phyloP scores from a whole-genome alignment of 2,329 filamentous ascomycete genomes.

The Canariomyces notabilis region DNA sequence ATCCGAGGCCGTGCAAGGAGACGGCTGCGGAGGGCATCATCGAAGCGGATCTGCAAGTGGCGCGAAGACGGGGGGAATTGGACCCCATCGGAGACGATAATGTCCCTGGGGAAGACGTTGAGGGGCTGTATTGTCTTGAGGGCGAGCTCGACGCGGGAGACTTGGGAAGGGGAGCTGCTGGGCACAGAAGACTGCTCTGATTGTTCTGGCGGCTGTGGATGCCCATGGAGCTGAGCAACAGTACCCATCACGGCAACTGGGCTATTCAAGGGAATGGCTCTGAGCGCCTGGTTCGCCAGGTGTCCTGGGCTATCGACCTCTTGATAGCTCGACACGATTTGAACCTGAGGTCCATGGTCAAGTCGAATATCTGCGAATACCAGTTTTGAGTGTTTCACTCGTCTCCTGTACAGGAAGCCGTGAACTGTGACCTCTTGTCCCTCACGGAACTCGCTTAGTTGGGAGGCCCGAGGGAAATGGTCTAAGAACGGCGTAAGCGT shows the following conservation, averaged over 20 bases:
- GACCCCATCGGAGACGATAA: constrained; percentile 70
- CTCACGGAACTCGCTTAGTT: constrained; percentile 22
- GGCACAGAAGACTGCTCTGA: neutral
- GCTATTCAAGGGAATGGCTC: constrained; percentile 44
- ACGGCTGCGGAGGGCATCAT: constrained; percentile 59
- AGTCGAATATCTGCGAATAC: constrained; percentile 59
- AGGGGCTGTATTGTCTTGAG: constrained; percentile 60
- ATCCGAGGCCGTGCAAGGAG: constrained; percentile 65
- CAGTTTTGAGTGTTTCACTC: constrained; percentile 63
- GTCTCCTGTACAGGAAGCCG: constrained; percentile 68
- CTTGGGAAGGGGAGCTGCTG: constrained; percentile 19
- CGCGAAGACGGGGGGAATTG: constrained; percentile 70
- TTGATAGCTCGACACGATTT: constrained; percentile 39
- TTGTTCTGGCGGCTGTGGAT: constrained; percentile 11
- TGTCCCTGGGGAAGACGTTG: constrained; percentile 67
- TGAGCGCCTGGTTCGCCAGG: constrained; percentile 37
- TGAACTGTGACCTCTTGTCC: constrained; percentile 49
- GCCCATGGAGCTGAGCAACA: constrained; percentile 27
- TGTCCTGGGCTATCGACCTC: constrained; percentile 33
- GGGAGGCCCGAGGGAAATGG: constrained; percentile 29
- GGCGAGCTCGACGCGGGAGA: constrained; percentile 50
- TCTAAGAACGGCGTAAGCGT: constrained; percentile 25
- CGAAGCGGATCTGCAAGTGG: constrained; percentile 80
- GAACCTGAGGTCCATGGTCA: constrained; percentile 30
- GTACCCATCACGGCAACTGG: constrained; percentile 46